Evolutionary conservation across 1,284 basidiomycete genomes (phyloP), one percentile per base, ranked within the genome.

Genomic region (Sporisorium exsertum): DNA sequence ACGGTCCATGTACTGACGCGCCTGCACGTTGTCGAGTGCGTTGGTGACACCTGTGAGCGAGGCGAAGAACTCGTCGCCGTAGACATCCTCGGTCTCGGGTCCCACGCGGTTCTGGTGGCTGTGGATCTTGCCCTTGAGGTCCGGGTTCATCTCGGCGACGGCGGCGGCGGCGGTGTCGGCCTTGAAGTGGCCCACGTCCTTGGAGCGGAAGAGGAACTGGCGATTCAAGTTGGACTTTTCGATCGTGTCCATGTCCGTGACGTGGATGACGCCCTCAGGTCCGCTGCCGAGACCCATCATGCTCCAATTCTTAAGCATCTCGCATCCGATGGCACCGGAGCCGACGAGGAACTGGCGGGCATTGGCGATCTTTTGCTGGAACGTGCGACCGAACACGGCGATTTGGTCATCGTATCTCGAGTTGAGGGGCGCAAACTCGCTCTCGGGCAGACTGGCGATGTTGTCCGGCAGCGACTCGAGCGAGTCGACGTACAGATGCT

Each of bases 261-360:
- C 94, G 83, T 95, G 91, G 71, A 99, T 94, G 60, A 90, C 87
- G 24, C 94, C 97, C 58, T 91, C 88, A 16, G 91, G 88, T 3
- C 93, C 94, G 45, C 92, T 90, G 15, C 91, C 96, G 52, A 99
- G 88, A 77, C 97, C 97, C 90, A 99, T 97, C 94, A 99, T 95
- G 81, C 93, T 93, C 97, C 97, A 99, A 87, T 99, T 99, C 89
- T 99, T 99, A 83, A 99, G 88, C 97, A 99, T 99, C 87, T 99
- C 97, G 85, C 97, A 99, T 26, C 97, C 97, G 85, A 99, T 99
- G 50, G 97, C 97, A 67, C 97, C 97, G 24, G 96, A 92, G 9
- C 97, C 97, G 58, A 99, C 97, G 32, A 99, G 90, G 90, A 99
- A 99, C 85, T 99, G 94, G 47, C 93, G 90, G 85, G 94, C 91